Base-by-base conservation (phyloP, 2,329 filamentous ascomycete species). In the Albifimbria verrucaria region DNA sequence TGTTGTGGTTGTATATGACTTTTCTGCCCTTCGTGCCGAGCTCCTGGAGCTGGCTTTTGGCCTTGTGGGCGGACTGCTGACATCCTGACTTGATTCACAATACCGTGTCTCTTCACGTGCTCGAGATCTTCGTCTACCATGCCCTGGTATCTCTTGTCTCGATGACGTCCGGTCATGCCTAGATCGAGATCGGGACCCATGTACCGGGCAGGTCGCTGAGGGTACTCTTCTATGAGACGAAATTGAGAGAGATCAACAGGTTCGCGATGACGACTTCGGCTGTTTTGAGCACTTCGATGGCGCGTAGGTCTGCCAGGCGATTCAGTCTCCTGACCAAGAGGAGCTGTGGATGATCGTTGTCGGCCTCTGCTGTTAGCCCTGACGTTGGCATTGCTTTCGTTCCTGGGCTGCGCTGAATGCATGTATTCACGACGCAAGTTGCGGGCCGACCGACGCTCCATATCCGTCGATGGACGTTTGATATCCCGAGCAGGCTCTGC, bases 241-340 rank as follows among this genome's bases (percentile, higher is more conserved):
- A 60, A 62, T 25, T 60, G 60, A 3, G 60, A 61, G n/a, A 62
- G 55, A 46, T 62, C 59, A n/a, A 62, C 42, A 10, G 51, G 43
- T 18, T 57, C 53, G 12, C 43, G 47, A 2, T 52, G 52, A 17
- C 54, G 49, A 20, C 45, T 42, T 12, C 53, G 51, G 5, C 52
- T 52, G 23, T 52, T 54, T 22, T 52, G 47, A 26, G 46, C 48
- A 7, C 48, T 50, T 23, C 51, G 51, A 12, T 49, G 53, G 26
- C 51, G 46, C 22, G 20, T 48, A 22, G 26, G 20, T 26, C 36
- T 50, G 25, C 26, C 21, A 11, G 42, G 22, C n/a, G 41, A 36
- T 15, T 26, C 17, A n/a, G n/a, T 28, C 5, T 51, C 25, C n/a
- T 22, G 26, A 24, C 48, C 32, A 18, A 15, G 36, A 11, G n/a